Percentiles rank a stretch among this genome's conserved stretches.
Conservation (phyloP, 768 basidiomycete species). For the Rickenella mellea region DNA sequence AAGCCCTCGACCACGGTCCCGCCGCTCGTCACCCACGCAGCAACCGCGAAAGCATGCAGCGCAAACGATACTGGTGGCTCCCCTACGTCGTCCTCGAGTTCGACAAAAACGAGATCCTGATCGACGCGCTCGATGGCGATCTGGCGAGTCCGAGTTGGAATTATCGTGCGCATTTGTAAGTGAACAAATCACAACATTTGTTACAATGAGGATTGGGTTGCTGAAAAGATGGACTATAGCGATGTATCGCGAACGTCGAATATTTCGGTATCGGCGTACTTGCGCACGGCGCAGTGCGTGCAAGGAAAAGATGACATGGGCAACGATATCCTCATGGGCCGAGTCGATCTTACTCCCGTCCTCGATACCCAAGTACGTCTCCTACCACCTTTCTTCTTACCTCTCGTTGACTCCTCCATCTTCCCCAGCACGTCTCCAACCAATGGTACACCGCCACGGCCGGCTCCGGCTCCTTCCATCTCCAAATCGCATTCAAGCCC, state of each 20-base stretch:
- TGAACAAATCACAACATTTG: conserved; percentile 11
- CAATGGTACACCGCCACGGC: conserved; percentile 83
- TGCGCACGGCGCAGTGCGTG: conserved; percentile 68
- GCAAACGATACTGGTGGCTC: conserved; percentile 91
- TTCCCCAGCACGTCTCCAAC: conserved; percentile 65
- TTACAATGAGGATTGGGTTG: conserved; percentile 3
- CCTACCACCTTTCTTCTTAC: conserved; percentile 1
- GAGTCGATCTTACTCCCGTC: conserved; percentile 79
- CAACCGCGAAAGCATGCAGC: conserved; percentile 85
- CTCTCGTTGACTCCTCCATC: conserved; percentile 7
- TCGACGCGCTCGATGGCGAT: conserved; percentile 96
- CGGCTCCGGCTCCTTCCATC: conserved; percentile 86
- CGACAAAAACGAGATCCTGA: conserved; percentile 93
- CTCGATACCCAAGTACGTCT: conserved; percentile 64
- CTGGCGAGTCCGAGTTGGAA: conserved; percentile 87
- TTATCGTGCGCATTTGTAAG: conserved; percentile 91
- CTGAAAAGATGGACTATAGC: conserved; percentile 29
- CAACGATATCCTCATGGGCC: conserved; percentile 90
- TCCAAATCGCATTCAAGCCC: conserved; percentile 92
- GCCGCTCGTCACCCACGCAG: conserved; percentile 42
- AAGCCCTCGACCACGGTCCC: conserved; percentile 50
- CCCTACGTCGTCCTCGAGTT: conserved; percentile 97
- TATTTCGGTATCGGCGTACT: conserved; percentile 84
- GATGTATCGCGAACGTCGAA: conserved; percentile 94
- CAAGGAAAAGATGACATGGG: conserved; percentile 90